Conservation (phyloP, 1,284 basidiomycete genomes). For the Phellinidium pouzarii region DNA sequence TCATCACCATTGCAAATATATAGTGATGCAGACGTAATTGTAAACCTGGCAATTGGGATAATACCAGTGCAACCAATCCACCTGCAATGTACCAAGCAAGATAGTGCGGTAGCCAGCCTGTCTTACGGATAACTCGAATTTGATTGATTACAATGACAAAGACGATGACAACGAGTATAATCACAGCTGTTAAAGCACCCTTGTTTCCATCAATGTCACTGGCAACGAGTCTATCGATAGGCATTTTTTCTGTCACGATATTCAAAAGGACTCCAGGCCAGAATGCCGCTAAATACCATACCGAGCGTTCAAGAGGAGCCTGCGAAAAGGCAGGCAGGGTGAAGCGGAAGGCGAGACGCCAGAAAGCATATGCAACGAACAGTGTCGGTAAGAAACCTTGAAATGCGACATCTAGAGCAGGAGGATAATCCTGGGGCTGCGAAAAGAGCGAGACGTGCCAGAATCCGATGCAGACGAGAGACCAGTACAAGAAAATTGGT, state of each 20-base stretch:
- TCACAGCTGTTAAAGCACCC: conserved; percentile 66
- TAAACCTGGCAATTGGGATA: conserved; percentile 66
- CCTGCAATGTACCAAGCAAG: conserved; percentile 63
- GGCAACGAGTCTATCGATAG: conserved; percentile 64
- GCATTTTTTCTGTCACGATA: conserved; percentile 60
- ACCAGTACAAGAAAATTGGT: conserved; percentile 69
- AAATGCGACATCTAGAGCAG: conserved; percentile 62
- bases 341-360: conserved; percentile 71
- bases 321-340: conserved; percentile 64
- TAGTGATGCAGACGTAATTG: conserved; percentile 70
- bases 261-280: conserved; percentile 76
- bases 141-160: conserved; percentile 64
- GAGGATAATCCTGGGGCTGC: conserved; percentile 66
- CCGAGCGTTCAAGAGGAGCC: conserved; percentile 63
- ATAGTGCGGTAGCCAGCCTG: conserved; percentile 76
- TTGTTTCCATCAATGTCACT: conserved; percentile 64
- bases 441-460: conserved; percentile 84
- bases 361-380: conserved; percentile 77
- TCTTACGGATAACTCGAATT: conserved; percentile 75
- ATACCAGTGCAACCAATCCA: conserved; percentile 57
- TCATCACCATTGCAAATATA: conserved; percentile 65
- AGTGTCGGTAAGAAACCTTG: conserved; percentile 73
- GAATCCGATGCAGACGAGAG: conserved; percentile 76
- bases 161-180: conserved; percentile 65
- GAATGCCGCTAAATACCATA: conserved; percentile 73